phyloP scores from a whole-genome alignment of 441 rosid species.

The Populus trichocarpa region DNA sequence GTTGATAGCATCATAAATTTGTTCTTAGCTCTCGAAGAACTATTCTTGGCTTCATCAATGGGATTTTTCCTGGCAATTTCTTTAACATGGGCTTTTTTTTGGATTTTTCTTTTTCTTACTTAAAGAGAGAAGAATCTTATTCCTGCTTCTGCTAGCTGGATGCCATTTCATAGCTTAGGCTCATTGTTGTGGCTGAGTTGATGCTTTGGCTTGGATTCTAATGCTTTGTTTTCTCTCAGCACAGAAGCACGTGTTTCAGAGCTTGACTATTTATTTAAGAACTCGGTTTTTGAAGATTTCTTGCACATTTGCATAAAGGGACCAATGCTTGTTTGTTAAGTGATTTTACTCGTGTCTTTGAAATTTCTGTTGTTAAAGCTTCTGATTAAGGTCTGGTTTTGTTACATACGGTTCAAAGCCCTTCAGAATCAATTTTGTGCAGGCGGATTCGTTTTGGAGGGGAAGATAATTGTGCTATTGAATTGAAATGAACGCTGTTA shows the following conservation, averaged over 20 bases:
- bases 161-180: neutral
- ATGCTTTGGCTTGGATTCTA: neutral
- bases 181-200: slow-evolving; percentile 4
- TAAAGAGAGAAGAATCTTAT: slow-evolving; percentile 30
- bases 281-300: neutral
- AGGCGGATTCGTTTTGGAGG: slow-evolving; percentile 14
- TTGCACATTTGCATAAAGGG: neutral
- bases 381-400: slow-evolving; percentile 10
- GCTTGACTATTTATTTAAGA: slow-evolving; percentile 4
- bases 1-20: neutral
- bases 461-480: slow-evolving; percentile 11
- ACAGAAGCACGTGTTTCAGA: neutral
- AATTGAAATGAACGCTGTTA: slow-evolving; percentile 34
- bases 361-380: neutral
- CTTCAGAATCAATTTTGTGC: slow-evolving; percentile 3
- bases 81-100: neutral
- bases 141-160: slow-evolving; percentile 12
- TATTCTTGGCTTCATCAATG: neutral
- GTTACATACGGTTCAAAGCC: slow-evolving; percentile 13
- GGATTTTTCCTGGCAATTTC: neutral
- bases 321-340: neutral
- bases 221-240: neutral
- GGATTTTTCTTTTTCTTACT: neutral
- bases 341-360: neutral
- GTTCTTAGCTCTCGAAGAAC: neutral